Evolutionary conservation across 768 basidiomycete genomes (phyloP).

Genomic region (Leccinum boreale): DNA sequence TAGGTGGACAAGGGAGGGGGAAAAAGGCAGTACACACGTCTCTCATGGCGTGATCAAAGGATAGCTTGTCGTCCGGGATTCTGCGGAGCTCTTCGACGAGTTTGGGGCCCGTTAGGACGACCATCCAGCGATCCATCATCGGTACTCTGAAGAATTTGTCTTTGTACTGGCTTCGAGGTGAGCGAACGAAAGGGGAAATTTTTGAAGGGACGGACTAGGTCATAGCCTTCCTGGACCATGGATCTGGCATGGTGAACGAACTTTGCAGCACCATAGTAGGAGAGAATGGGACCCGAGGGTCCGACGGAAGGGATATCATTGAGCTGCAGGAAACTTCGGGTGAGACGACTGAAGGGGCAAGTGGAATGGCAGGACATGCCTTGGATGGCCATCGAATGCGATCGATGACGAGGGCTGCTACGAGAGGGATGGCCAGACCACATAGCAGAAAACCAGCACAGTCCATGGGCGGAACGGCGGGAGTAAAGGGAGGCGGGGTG

Average conservation of each 20-base stretch:
- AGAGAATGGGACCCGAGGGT: slow-evolving; percentile 32
- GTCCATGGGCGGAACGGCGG: slow-evolving; percentile 27
- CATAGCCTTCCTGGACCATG: slow-evolving; percentile 37
- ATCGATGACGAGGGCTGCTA: slow-evolving; percentile 12
- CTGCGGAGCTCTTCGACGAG: slow-evolving; percentile 50
- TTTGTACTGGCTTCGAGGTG: slow-evolving; percentile 25
- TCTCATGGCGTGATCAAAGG: slow-evolving; percentile 36
- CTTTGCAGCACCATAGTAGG: slow-evolving; percentile 30
- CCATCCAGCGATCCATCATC: slow-evolving; percentile 42
- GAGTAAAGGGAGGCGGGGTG: slow-evolving; percentile 19
- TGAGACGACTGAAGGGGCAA: neutral
- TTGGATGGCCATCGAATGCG: slow-evolving; percentile 26
- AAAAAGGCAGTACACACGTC: slow-evolving; percentile 32
- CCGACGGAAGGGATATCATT: slow-evolving; percentile 35
- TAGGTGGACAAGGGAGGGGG: slow-evolving; percentile 9
- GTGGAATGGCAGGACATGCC: slow-evolving; percentile 8
- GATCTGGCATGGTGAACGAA: slow-evolving; percentile 31
- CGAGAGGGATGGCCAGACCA: slow-evolving; percentile 17
- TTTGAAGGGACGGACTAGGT: slow-evolving; percentile 22
- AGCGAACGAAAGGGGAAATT: slow-evolving; percentile 6
- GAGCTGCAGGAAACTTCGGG: slow-evolving; percentile 17
- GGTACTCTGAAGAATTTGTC: slow-evolving; percentile 43
- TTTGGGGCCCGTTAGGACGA: slow-evolving; percentile 40
- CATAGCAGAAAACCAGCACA: slow-evolving; percentile 18
- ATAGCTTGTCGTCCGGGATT: slow-evolving; percentile 46